Evolutionary conservation across 1,284 basidiomycete genomes (phyloP), one percentile per base, ranked within the genome.

Genomic region (Bondarzewia mesenterica): DNA sequence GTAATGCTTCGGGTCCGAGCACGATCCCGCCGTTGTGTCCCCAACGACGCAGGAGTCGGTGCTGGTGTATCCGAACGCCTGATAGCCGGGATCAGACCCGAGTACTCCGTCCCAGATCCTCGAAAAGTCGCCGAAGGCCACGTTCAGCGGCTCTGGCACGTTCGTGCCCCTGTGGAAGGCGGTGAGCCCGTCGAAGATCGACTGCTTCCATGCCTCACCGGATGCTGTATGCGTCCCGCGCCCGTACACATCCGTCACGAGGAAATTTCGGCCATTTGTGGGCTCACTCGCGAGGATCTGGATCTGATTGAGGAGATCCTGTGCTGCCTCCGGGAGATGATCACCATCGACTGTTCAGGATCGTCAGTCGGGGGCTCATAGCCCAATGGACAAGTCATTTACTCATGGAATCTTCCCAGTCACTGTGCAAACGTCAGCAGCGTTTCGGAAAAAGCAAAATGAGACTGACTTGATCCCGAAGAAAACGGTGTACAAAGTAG

Each of bases 1-100:
- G 20, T 64, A 65, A 50, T 69, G 70, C 35, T 70, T 70, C 3
- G 76, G 74, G 50, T 77, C 74, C 23, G 56, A 52, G 44, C 60
- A 61, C 55, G 54, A 54, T 25, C 53, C 57, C 6, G 52, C 51
- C 42, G 55, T 56, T 37, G 54, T 50, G 44, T 54, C 55, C 21
- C 61, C 49, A 39, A 10, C n/a, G 42, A 58, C 53, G 48, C 63
- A 63, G 36, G 57, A 55, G 18, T 53, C 57, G 7, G 56, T 56
- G 52, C 59, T 64, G 45, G 56, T 58, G 47, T 64, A 66, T n/a
- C 64, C 63, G 39, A 63, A 66, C 35, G 63, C 64, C 48, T 47
- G 48, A 35, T 56, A 66, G n/a, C 64, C 63, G 2, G 63, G 63
- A 14, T 48, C 39, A 7, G 50, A 21, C 10, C 54, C 58, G 7